phyloP scores from a whole-genome alignment of 495 filamentous ascomycete genomes.

The Aspergillus incahuasiensis region DNA sequence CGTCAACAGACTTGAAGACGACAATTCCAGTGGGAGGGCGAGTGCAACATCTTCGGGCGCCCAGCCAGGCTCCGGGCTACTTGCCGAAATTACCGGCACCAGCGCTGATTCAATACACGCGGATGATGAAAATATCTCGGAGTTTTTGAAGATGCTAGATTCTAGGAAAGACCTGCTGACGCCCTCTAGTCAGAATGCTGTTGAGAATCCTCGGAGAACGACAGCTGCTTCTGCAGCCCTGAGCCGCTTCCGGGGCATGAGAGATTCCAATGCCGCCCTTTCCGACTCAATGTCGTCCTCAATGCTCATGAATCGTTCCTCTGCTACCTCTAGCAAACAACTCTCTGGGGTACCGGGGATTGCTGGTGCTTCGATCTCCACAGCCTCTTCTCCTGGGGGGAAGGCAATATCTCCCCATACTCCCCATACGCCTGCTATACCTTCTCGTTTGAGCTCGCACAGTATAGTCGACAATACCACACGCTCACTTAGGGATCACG shows the following conservation, averaged over 20 bases:
- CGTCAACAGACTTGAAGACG: slow-evolving; percentile 71
- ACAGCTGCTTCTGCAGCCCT: slow-evolving; percentile 60
- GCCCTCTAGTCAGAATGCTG: slow-evolving; percentile 50
- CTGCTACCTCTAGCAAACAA: slow-evolving; percentile 78
- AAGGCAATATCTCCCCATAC: slow-evolving; percentile 93
- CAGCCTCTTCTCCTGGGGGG: slow-evolving; percentile 73
- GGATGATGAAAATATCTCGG: slow-evolving; percentile 87
- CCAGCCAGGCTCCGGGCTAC: slow-evolving; percentile 79
- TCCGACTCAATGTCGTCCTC: slow-evolving; percentile 88
- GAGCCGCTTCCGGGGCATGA: slow-evolving; percentile 74
- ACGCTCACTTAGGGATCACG: slow-evolving; percentile 27
- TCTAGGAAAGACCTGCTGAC: slow-evolving; percentile 72
- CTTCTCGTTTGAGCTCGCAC: slow-evolving; percentile 84
- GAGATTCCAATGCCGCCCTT: slow-evolving; percentile 76
- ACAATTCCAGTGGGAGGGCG: slow-evolving; percentile 83
- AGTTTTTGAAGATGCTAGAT: slow-evolving; percentile 85
- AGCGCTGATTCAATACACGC: slow-evolving; percentile 77
- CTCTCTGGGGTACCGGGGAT: slow-evolving; percentile 77
- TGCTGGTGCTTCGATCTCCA: slow-evolving; percentile 73
- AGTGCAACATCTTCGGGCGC: slow-evolving; percentile 76
- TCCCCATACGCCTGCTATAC: slow-evolving; percentile 88
- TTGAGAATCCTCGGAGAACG: slow-evolving; percentile 55
- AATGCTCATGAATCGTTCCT: slow-evolving; percentile 73
- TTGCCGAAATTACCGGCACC: slow-evolving; percentile 67
- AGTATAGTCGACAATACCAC: slow-evolving; percentile 63